Base-by-base conservation (phyloP, 306 rosid genomes). In the Ceratonia siliqua region DNA sequence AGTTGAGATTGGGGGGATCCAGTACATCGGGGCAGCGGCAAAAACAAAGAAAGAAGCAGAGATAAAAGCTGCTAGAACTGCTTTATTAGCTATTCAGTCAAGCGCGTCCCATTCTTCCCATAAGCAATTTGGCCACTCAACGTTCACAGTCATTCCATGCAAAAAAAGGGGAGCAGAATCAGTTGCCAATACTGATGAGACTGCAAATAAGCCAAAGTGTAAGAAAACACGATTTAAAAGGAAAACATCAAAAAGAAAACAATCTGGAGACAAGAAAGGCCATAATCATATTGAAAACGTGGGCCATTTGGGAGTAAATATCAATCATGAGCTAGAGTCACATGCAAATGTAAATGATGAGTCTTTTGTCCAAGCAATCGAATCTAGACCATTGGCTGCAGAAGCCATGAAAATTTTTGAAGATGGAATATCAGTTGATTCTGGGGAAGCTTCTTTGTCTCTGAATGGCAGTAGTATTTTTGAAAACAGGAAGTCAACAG, bases 51-150 rank as follows among this genome's bases (percentile, higher is more conserved):
- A 85, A 86, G 98, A 93, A 80, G 94, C 96, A 5, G 98, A 91
- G 85, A 85, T 89, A 57, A 93, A 89, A 87, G 97, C 95, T 39
- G 98, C 97, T 8, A 93, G 96, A 88, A 91, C 98, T 81, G 97
- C 96, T 22, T 83, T 91, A 49, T 77, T 91, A 80, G 98, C 98
- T 54, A 85, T 91, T 55, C 85, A 66, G 85, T 77, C 87, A 30
- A 86, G 85, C 70, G 70, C 88, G 45, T 58, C 85, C 13, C 79
- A 79, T 11, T 77, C 82, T 70, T 79, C 87, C 36, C 30, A 63
- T 49, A 84, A 86, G 39, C 76, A 79, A 50, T 43, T 66, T 55
- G 84, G 70, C 58, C 68, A 74, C 53, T 41, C 83, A 71, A 78
- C 82, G 73, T 79, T 91, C 75, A 93, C 96, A 1, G 97, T 91